Base-by-base conservation (phyloP, 371 early-diverging fungal genomes). In the Choanephora cucurbitarum region DNA sequence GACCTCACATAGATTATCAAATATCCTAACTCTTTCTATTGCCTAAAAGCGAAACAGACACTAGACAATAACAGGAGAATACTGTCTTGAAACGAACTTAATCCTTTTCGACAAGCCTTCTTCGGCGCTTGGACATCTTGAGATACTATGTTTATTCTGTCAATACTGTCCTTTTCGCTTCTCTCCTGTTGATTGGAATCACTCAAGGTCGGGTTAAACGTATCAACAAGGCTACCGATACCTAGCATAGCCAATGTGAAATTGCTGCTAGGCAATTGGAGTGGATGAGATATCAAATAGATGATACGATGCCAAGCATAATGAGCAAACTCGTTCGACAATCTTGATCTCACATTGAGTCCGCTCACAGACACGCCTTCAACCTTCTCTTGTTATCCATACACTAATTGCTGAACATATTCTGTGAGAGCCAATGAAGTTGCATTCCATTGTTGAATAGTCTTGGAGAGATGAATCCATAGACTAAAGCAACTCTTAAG, bases 281-380 rank as follows among this genome's bases (percentile, higher is more conserved):
- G 73, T 34, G 90, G 86, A 67, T 86, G 79, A 23, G 84, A 83
- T 31, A 85, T 75, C 10, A 90, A 69, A 57, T 90, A 89, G 1
- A 86, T 65, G 17, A 88, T 70, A 28, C 86, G 73, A 52, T 88
- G 85, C 91, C 91, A 92, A 1, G 90, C 83, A 55, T 88, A 88
- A 48, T 82, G 64, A 9, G 81, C 77, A 66, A 89, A 89, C 33
- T 85, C 81, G 5, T 73, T 49, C 8, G 82, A 75, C 44, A 90
- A 69, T 55, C 90, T 87, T 19, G 90, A 73, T 52, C 75, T 80
- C 44, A 89, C 79, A 42, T 75, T 83, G 54, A 75, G 77, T 5
- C 58, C 58, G 23, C 23, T 82, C 32, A 82, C 72, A 17, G 75
- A 73, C 42, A 86, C 67, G 73, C 82, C 17, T 74, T 74, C 21